Evolutionary conservation across 1,284 basidiomycete genomes (phyloP).

Genomic region (Cerrena zonata): DNA sequence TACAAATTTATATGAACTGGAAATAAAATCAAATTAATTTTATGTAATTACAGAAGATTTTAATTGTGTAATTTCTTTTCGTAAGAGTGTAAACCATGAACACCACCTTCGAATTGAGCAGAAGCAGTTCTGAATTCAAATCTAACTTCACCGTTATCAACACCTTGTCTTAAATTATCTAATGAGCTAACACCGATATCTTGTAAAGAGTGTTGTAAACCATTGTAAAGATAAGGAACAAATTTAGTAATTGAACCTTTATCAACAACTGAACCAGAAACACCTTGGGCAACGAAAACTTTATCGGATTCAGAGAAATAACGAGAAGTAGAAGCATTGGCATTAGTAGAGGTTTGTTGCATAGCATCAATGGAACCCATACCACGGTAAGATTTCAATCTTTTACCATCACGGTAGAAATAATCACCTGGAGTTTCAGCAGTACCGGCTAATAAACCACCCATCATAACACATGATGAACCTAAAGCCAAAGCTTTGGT

Average conservation of each 20-base stretch:
- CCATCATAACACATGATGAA: constrained; percentile 98
- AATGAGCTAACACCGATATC: constrained; percentile 83
- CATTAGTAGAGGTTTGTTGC: constrained; percentile 18
- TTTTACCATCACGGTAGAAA: constrained; percentile 97
- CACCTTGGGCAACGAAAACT: constrained; percentile 96
- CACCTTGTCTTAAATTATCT: constrained; percentile 55
- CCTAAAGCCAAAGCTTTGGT: constrained; percentile 94
- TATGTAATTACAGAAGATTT: too few species aligned
- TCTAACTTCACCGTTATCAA: constrained; percentile 64
- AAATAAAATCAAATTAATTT: too few species aligned
- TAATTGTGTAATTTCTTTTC: too few species aligned
- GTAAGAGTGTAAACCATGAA: constrained; percentile 86
- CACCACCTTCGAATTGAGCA: constrained; percentile 93
- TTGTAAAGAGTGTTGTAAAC: constrained; percentile 96
- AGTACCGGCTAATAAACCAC: constrained; percentile 90
- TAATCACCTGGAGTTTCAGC: constrained; percentile 98
- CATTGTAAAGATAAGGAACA: constrained; percentile 86
- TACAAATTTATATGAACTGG: too few species aligned
- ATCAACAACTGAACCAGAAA: constrained; percentile 94
- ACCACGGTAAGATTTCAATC: constrained; percentile 96
- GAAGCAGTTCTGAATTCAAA: constrained; percentile 94
- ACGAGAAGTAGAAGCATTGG: constrained; percentile 89
- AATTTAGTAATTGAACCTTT: constrained; percentile 94
- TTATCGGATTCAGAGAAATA: constrained; percentile 95
- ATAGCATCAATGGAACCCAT: constrained; percentile 86